Conservation (phyloP, 257 asterid genomes). For the Solanum phureja region DNA sequence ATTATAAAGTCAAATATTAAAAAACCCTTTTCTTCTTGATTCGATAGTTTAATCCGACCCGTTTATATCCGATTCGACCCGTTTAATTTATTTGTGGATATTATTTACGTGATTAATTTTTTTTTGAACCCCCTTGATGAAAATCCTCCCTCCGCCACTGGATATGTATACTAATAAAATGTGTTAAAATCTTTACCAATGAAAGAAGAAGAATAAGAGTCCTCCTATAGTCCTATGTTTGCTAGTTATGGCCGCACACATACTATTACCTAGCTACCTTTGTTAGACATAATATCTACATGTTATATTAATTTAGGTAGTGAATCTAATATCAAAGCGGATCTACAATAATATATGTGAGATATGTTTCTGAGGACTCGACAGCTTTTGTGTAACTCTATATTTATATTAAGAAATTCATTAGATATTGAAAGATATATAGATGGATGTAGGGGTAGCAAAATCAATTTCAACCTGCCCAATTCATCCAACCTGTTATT, state of each 20-base stretch:
- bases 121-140: too few species aligned
- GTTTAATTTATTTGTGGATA: too few species aligned
- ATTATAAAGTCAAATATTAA: too few species aligned
- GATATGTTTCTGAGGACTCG: not conserved
- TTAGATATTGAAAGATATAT: too few species aligned
- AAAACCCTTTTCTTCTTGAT: too few species aligned
- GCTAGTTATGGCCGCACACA: not conserved
- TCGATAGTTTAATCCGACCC: too few species aligned
- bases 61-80: too few species aligned
- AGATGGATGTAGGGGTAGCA: not conserved
- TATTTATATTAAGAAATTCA: not conserved
- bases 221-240: not conserved
- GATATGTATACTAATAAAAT: not conserved
- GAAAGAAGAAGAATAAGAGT: not conserved
- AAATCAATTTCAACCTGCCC: not conserved
- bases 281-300: not conserved
- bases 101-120: too few species aligned
- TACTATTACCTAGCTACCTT: not conserved
- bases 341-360: not conserved
- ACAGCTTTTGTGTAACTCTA: not conserved
- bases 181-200: too few species aligned
- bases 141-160: too few species aligned
- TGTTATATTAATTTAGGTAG: not conserved
- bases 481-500: not conserved
- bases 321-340: not conserved